phyloP scores from a whole-genome alignment of 1,139 yeast genomes.

The Taphrina wiesneri region DNA sequence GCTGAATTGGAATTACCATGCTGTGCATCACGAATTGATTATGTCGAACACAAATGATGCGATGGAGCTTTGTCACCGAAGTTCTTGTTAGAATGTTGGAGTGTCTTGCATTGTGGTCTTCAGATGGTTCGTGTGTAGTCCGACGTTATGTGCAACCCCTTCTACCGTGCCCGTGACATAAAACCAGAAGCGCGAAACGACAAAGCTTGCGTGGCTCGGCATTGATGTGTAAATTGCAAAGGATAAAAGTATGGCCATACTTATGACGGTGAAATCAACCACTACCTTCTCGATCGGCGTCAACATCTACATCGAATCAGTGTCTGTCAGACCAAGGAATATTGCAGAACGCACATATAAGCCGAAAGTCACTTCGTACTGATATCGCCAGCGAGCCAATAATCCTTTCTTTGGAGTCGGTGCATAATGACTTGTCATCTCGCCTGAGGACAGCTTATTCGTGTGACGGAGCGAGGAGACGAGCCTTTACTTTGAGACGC shows the following conservation, averaged over 20 bases:
- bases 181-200: slow-evolving; percentile 25
- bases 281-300: slow-evolving; percentile 27
- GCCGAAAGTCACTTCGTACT: slow-evolving; percentile 28
- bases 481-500: too few relatives aligned
- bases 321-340: background rate
- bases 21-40: too few relatives aligned
- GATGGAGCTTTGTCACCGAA: too few relatives aligned
- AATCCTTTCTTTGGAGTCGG: slow-evolving; percentile 6
- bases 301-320: background rate
- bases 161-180: slow-evolving; percentile 23
- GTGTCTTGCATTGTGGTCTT: background rate
- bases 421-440: slow-evolving; percentile 13
- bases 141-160: slow-evolving; percentile 18
- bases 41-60: too few relatives aligned
- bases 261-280: slow-evolving; percentile 7
- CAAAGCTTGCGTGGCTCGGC: slow-evolving; percentile 25
- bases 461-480: too few relatives aligned
- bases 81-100: too few relatives aligned
- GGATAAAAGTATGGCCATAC: slow-evolving; percentile 1
- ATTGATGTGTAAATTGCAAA: slow-evolving; percentile 31
- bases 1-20: too few relatives aligned
- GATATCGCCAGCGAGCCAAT: slow-evolving; percentile 20
- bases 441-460: too few relatives aligned
- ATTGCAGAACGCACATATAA: slow-evolving; percentile 9
- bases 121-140: slow-evolving; percentile 6